Conservation (phyloP, 345 rosid species). For the Nephelium lappaceum region DNA sequence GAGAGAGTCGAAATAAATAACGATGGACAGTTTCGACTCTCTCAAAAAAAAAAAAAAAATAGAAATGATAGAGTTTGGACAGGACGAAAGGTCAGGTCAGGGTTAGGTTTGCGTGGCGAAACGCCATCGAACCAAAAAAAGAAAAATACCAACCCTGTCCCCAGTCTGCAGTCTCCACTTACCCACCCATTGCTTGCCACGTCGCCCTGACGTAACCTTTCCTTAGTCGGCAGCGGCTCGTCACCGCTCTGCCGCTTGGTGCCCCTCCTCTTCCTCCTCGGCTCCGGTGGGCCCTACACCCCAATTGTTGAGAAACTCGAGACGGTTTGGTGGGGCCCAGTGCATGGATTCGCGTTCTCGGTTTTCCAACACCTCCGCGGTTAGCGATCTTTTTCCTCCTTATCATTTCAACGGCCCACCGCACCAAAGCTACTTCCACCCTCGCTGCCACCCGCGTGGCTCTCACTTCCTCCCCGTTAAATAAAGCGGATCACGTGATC, state of each 20-base stretch:
- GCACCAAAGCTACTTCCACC: too few species aligned
- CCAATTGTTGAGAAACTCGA: background rate
- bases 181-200: background rate
- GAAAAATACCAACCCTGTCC: background rate
- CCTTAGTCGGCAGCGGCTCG: conserved; percentile 55
- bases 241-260: conserved; percentile 55
- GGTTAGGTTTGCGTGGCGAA: conserved; percentile 24
- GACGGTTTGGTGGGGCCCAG: background rate
- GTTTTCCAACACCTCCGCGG: conserved; percentile 11
- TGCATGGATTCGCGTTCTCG: background rate
- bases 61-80: too few species aligned
- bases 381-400: background rate
- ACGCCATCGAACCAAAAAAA: conserved; percentile 23
- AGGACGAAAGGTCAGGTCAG: background rate
- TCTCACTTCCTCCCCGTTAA: background rate
- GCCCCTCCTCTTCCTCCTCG: conserved; percentile 7
- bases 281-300: background rate
- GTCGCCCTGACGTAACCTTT: background rate
- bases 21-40: too few species aligned
- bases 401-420: background rate
- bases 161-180: background rate
- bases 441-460: background rate
- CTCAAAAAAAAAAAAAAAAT: too few species aligned
- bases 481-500: background rate
- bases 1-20: too few species aligned